Evolutionary conservation across 148 eudicot species (phyloP).

Genomic region (Rhododendron ovatum): DNA sequence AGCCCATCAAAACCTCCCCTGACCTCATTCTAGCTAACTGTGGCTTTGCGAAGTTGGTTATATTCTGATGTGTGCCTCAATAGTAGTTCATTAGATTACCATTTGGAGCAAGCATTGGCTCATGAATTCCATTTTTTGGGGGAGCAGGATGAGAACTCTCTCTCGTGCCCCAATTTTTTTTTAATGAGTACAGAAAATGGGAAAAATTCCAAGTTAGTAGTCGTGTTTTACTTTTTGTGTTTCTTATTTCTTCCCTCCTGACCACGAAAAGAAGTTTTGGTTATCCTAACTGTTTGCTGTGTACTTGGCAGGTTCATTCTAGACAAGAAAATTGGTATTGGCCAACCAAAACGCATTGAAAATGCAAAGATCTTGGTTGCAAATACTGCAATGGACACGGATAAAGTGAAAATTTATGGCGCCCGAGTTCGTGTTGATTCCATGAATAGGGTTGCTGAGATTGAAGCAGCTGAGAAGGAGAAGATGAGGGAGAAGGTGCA

Average conservation of each 20-base stretch:
- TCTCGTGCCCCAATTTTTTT: not conserved
- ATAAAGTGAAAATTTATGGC: conserved; percentile 96
- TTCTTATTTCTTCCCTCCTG: not conserved
- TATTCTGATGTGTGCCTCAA: not conserved
- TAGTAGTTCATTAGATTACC: not conserved
- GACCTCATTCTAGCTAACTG: no score
- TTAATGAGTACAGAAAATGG: not conserved
- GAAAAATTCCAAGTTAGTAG: not conserved
- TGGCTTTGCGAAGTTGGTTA: not conserved
- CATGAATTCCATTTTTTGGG: not conserved
- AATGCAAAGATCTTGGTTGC: conserved; percentile 98
- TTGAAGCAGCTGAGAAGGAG: conserved; percentile 93
- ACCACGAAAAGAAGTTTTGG: not conserved
- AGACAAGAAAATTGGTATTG: conserved; percentile 97
- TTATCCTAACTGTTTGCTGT: not conserved
- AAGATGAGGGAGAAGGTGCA: conserved; percentile 97
- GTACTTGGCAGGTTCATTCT: conserved; percentile 64
- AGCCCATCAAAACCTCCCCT: no score
- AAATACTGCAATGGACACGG: conserved; percentile 99
- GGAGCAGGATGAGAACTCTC: not conserved
- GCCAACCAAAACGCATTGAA: conserved; percentile 96
- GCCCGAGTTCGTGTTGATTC: conserved; percentile 99
- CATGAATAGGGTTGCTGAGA: conserved; percentile 96
- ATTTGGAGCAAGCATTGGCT: not conserved
- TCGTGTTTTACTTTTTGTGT: not conserved